Conservation (phyloP, 2,329 filamentous ascomycete species). For the Clonostachys rhizophaga region DNA sequence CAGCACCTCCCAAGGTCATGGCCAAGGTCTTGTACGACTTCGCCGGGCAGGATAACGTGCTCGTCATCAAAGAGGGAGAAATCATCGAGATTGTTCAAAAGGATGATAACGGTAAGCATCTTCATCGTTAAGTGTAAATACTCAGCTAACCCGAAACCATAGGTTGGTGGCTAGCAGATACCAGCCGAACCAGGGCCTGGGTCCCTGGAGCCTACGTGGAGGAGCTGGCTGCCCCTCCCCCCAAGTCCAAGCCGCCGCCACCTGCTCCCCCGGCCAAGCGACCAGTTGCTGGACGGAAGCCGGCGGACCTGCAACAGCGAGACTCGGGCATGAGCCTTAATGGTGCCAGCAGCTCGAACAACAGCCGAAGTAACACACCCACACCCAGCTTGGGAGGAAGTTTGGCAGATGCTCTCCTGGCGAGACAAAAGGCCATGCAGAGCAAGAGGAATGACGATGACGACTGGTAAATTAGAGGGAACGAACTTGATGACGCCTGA, state of each 20-base stretch:
- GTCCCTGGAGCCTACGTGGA: constrained; percentile 91
- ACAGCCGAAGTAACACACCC: constrained; percentile 67
- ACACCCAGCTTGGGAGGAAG: constrained; percentile 69
- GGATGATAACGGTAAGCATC: constrained; percentile 78
- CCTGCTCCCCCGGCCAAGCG: constrained; percentile 78
- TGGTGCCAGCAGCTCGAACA: constrained; percentile 37
- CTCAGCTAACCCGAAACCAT: constrained; percentile 15
- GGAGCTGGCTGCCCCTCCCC: constrained; percentile 68
- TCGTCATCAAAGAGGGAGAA: constrained; percentile 75
- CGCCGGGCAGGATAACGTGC: constrained; percentile 77
- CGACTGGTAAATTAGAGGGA: constrained; percentile 50
- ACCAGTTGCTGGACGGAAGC: constrained; percentile 68
- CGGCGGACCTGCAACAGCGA: constrained; percentile 62
- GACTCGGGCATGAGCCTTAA: constrained; percentile 66
- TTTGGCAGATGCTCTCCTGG: constrained; percentile 73
- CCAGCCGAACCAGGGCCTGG: constrained; percentile 74
- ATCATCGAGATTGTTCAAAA: constrained; percentile 89
- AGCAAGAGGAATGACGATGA: constrained; percentile 64
- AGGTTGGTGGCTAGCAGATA: constrained; percentile 97
- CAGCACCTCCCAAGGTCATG: constrained; percentile 59
- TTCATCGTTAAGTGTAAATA: neutral
- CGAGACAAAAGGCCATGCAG: constrained; percentile 73
- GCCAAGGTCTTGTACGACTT: constrained; percentile 95
- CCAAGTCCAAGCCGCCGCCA: constrained; percentile 63
- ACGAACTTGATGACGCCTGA: constrained; percentile 13